Percentiles rank a stretch among this genome's conserved stretches.
These are phyloP conservation scores for Epichloe brachyelytri DNA, from an alignment of 2,329 filamentous ascomycete species.

Conservation along the genomic window DNA sequence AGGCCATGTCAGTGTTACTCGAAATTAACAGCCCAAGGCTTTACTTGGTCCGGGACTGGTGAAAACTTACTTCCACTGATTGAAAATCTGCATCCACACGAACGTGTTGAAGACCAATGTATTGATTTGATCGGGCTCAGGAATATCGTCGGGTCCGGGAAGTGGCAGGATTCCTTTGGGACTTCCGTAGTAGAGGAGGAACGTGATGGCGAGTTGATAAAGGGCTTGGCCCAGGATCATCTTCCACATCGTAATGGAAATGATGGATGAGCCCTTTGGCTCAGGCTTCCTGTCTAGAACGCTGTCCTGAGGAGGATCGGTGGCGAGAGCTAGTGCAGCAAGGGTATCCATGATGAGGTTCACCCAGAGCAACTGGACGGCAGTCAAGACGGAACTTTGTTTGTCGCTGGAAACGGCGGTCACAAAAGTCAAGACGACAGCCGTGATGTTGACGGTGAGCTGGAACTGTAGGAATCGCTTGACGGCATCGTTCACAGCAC, in stretches of 20 bases:
- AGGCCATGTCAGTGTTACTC: constrained; percentile 3
- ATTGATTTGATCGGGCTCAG: constrained; percentile 37
- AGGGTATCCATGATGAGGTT: constrained; percentile 98
- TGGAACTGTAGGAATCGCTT: constrained; percentile 69
- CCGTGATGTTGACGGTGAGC: constrained; percentile 83
- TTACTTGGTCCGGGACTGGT: not conserved
- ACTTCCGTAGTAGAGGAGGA: constrained; percentile 71
- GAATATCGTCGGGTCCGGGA: constrained; percentile 37
- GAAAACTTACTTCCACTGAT: constrained; percentile 73
- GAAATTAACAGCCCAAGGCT: not conserved
- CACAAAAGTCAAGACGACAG: constrained; percentile 76
- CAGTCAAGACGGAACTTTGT: constrained; percentile 66
- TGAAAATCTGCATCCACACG: constrained; percentile 99
- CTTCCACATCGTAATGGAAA: constrained; percentile 95
- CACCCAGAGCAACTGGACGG: constrained; percentile 89
- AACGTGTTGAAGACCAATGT: constrained; percentile 96
- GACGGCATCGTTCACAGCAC: constrained; percentile 64
- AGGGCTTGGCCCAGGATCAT: constrained; percentile 93
- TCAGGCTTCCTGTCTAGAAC: constrained; percentile 66
- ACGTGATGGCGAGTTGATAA: constrained; percentile 71
- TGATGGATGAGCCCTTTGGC: constrained; percentile 44
- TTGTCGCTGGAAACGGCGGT: constrained; percentile 61
- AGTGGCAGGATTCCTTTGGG: constrained; percentile 20
- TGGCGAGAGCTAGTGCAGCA: constrained; percentile 76
- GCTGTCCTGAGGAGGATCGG: constrained; percentile 73